A percentile compares a stretch with the other conserved stretches of the same genome.
Conservation (phyloP, 2,329 filamentous ascomycete genomes). For the Thielaviopsis euricoi region DNA sequence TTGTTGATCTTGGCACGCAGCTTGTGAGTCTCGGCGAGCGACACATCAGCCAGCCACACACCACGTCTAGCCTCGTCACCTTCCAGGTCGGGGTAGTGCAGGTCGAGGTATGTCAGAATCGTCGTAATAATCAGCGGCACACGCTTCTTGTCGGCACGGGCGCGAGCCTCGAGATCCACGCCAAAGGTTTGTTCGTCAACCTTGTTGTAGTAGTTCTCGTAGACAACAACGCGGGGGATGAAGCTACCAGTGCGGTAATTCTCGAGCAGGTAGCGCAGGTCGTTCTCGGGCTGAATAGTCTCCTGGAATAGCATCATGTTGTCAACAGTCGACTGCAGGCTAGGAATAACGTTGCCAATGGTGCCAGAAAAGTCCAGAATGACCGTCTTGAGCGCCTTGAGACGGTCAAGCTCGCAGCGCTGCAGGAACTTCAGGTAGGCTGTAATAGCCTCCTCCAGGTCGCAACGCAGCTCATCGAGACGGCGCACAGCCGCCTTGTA, state of each 20-base stretch:
- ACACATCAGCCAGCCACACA: conserved; percentile 91
- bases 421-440: conserved; percentile 91
- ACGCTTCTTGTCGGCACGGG: conserved; percentile 84
- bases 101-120: conserved; percentile 85
- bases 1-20: conserved; percentile 73
- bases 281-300: conserved; percentile 83
- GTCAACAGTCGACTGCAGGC: conserved; percentile 86
- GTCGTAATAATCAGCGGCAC: conserved; percentile 86
- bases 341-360: conserved; percentile 94
- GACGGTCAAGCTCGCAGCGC: conserved; percentile 84
- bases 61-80: conserved; percentile 82
- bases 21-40: conserved; percentile 68
- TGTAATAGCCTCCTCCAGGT: conserved; percentile 88
- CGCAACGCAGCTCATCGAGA: conserved; percentile 80
- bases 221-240: conserved; percentile 74
- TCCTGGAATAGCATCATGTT: conserved; percentile 99
- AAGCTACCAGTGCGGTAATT: conserved; percentile 94
- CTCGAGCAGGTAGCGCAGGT: conserved; percentile 85
- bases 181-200: conserved; percentile 97
- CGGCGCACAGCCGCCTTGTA: conserved; percentile 79
- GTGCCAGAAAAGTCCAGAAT: conserved; percentile 94
- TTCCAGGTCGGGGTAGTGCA: conserved; percentile 93
- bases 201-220: conserved; percentile 98
- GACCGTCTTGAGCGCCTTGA: conserved; percentile 97
- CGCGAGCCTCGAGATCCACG: conserved; percentile 89